phyloP scores from a whole-genome alignment of 805 yeast species.

The Zygotorulaspora danielsina region DNA sequence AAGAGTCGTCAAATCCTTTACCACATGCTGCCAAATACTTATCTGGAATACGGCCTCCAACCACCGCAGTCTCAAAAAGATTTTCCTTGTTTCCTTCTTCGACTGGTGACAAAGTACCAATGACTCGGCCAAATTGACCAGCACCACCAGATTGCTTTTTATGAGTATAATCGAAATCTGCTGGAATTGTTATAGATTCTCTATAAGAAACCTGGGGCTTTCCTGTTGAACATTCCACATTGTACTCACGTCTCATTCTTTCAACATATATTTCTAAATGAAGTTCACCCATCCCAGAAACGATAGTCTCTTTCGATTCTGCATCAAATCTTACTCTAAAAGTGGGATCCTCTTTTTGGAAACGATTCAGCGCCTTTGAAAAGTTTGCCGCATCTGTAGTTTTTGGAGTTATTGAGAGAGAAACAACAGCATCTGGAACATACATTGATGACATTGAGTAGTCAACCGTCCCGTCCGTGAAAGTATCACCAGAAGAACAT shows the following conservation, averaged over 20 bases:
- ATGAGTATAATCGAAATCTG: conserved; percentile 88
- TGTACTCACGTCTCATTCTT: conserved; percentile 96
- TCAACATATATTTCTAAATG: conserved; percentile 97
- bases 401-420: conserved; percentile 84
- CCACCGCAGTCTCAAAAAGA: conserved; percentile 77
- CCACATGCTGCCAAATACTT: conserved; percentile 91
- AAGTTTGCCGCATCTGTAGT: conserved; percentile 83
- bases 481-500: conserved; percentile 98
- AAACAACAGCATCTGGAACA: conserved; percentile 98
- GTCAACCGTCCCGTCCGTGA: conserved; percentile 74
- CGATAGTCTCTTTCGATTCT: conserved; percentile 81
- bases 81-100: conserved; percentile 53
- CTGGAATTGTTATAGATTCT: conserved; percentile 73
- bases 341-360: conserved; percentile 99
- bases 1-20: conserved; percentile 91
- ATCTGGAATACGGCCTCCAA: conserved; percentile 96
- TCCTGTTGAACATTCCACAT: conserved; percentile 92
- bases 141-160: conserved; percentile 99
- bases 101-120: conserved; percentile 69
- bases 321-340: conserved; percentile 91
- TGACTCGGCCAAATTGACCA: conserved; percentile 96
- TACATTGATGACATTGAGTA: conserved; percentile 96
- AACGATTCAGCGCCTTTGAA: conserved; percentile 93
- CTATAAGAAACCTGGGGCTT: conserved; percentile 97
- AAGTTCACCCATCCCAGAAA: conserved; percentile 97